A percentile compares a stretch with the other conserved stretches of the same genome.
phyloP scores from a whole-genome alignment of 2,329 filamentous ascomycete genomes.

The Paracamarosporium sp. region DNA sequence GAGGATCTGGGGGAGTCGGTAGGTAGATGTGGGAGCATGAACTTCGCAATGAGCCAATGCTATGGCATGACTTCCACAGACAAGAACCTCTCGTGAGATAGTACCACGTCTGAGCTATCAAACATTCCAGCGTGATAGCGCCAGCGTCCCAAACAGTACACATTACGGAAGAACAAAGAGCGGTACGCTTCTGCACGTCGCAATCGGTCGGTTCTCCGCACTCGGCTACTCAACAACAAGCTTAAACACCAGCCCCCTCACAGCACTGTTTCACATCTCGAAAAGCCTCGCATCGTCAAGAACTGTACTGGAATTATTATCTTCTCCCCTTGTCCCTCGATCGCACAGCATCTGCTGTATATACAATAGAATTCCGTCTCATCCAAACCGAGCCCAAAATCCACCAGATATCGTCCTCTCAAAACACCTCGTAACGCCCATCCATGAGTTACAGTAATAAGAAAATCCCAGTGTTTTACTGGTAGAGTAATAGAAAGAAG shows the following conservation, averaged over 20 bases:
- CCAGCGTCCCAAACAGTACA: too few relatives aligned
- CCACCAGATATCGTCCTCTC: neutral
- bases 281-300: neutral
- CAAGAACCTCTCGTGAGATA: too few relatives aligned
- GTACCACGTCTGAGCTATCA: too few relatives aligned
- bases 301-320: slow-evolving; percentile 4
- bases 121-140: too few relatives aligned
- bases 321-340: neutral
- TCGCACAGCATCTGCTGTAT: slow-evolving; percentile 6
- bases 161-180: too few relatives aligned
- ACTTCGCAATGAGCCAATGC: too few relatives aligned
- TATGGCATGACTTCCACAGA: too few relatives aligned
- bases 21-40: too few relatives aligned
- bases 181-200: neutral
- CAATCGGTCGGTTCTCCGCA: neutral
- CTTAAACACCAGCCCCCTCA: neutral
- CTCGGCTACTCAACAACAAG: neutral
- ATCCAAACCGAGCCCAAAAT: neutral
- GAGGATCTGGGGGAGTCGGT: too few relatives aligned
- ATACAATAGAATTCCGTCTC: slow-evolving; percentile 4
- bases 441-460: neutral
- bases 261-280: neutral
- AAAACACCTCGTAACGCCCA: slow-evolving; percentile 3
- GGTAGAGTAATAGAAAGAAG: neutral
- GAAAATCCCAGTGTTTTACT: neutral